These are phyloP conservation scores for Hippophae tibetana DNA, from an alignment of 306 rosid genomes.

Conservation along the genomic window DNA sequence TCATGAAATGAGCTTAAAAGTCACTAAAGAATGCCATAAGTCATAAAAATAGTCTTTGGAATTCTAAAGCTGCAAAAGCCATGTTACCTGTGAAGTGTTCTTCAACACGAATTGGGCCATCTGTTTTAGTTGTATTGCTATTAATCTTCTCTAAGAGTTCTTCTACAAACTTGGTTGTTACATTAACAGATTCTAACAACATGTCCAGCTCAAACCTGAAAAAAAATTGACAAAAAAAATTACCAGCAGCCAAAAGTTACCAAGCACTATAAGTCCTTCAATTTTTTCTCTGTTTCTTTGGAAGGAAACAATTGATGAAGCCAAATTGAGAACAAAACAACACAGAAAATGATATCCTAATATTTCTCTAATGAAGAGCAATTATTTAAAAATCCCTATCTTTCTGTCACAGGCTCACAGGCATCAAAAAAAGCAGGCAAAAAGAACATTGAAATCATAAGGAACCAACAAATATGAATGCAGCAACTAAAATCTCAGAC, in stretches of 20 bases:
- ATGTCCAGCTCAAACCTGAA: conserved; percentile 96
- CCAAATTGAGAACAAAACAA: background rate
- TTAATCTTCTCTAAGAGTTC: conserved; percentile 80
- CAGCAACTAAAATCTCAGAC: conserved; percentile 8
- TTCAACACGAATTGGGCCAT: conserved; percentile 60
- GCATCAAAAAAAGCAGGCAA: background rate
- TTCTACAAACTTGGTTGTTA: conserved; percentile 75
- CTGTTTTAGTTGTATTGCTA: conserved; percentile 55
- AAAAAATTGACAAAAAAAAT: conserved; percentile 24
- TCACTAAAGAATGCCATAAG: conserved; percentile 9
- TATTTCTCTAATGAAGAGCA: background rate
- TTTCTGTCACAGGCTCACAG: background rate
- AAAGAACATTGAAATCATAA: background rate
- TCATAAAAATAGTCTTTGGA: conserved; percentile 7
- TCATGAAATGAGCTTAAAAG: conserved; percentile 18
- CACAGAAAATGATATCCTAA: background rate
- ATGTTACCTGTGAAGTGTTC: conserved; percentile 82
- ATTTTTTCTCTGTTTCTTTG: no score
- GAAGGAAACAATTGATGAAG: no score
- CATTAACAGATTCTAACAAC: conserved; percentile 94
- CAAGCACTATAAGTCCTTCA: background rate
- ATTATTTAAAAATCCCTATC: background rate
- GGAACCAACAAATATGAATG: no score
- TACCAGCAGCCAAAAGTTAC: conserved; percentile 18
- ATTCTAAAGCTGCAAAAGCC: conserved; percentile 18